Conservation (phyloP, 148 eudicot species). For the Vaccinium macrocarpon region DNA sequence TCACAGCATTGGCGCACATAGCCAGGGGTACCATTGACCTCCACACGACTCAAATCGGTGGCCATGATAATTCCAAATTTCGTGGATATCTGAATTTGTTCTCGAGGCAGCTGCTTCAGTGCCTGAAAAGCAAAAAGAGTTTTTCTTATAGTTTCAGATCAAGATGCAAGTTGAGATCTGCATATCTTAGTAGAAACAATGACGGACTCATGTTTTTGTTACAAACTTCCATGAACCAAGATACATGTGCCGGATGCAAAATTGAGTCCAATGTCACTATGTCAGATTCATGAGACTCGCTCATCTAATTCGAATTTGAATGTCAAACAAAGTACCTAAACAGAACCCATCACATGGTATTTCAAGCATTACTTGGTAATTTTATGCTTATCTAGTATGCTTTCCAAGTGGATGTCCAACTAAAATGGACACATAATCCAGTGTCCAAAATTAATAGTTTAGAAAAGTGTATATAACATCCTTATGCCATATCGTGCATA, state of each 20-base stretch:
- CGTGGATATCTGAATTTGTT: conserved; percentile 38
- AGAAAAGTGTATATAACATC: not conserved
- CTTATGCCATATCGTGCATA: not conserved
- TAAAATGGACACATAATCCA: not conserved
- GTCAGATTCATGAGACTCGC: not conserved
- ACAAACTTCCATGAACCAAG: not conserved
- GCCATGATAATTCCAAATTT: conserved; percentile 34
- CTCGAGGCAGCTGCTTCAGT: conserved; percentile 39
- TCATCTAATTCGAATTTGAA: not conserved
- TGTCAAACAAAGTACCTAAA: not conserved
- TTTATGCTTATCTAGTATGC: not conserved
- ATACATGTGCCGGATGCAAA: not conserved
- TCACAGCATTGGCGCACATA: conserved; percentile 44
- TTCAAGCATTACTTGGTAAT: not conserved
- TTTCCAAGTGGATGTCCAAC: conserved; percentile 3
- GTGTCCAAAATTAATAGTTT: not conserved
- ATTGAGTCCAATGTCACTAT: not conserved
- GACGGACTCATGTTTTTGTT: not conserved
- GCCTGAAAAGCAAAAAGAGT: conserved; percentile 28
- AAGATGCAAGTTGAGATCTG: not conserved
- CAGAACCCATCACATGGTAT: not conserved
- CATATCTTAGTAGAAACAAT: not conserved
- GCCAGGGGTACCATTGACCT: conserved; percentile 35
- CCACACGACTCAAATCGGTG: not conserved
- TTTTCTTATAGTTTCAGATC: not conserved